Evolutionary conservation across 768 basidiomycete species (phyloP).

Genomic region (Lactarius pseudohatsudake): DNA sequence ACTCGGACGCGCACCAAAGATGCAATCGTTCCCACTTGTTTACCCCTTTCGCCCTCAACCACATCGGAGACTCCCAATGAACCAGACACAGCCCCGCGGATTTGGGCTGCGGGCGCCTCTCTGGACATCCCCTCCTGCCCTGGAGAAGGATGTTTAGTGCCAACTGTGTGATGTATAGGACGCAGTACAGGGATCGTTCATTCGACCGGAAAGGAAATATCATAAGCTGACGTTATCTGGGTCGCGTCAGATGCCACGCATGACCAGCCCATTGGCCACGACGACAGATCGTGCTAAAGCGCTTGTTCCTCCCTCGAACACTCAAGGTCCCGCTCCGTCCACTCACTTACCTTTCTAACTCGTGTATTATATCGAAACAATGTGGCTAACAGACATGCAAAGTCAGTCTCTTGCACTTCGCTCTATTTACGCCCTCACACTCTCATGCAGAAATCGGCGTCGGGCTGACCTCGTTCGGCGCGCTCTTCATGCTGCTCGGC

Average conservation of each 20-base stretch:
- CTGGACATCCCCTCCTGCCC: too few relatives aligned
- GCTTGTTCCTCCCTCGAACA: neutral
- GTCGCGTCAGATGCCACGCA: neutral
- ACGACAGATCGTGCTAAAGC: too few relatives aligned
- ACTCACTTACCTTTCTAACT: neutral
- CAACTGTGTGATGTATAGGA: too few relatives aligned
- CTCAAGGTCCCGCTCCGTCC: neutral
- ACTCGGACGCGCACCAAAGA: neutral
- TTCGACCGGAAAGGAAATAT: too few relatives aligned
- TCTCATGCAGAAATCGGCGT: slow-evolving; percentile 84
- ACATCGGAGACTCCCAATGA: too few relatives aligned
- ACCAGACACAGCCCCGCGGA: too few relatives aligned
- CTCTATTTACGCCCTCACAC: neutral
- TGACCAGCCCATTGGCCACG: neutral
- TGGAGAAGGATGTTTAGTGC: too few relatives aligned
- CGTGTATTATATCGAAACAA: slow-evolving; percentile 29
- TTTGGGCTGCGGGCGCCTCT: too few relatives aligned
- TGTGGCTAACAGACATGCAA: slow-evolving; percentile 70
- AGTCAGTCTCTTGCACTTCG: slow-evolving; percentile 41
- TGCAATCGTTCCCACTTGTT: neutral
- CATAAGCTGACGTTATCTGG: neutral
- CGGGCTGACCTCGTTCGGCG: slow-evolving; percentile 93
- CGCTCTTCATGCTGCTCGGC: slow-evolving; percentile 93
- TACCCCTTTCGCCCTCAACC: too few relatives aligned
- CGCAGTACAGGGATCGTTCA: too few relatives aligned